phyloP scores from a whole-genome alignment of 352 stramenopile genomes.

The Halophytophthora batemanensis region DNA sequence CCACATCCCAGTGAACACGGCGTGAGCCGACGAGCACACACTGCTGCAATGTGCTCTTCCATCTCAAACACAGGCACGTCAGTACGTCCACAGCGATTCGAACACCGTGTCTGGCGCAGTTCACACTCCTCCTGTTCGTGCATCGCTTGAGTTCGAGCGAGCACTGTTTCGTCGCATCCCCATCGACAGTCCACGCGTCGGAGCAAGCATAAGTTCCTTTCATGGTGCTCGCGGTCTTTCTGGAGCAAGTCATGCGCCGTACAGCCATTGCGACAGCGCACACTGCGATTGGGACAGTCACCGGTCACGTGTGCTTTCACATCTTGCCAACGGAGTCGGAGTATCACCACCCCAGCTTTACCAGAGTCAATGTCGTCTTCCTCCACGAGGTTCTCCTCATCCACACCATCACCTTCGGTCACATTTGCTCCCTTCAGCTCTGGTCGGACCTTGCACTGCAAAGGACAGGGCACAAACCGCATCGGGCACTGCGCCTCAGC shows the following conservation, averaged over 20 bases:
- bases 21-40: conserved; percentile 34
- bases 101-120: conserved; percentile 40
- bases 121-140: conserved; percentile 63
- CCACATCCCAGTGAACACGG: conserved; percentile 48
- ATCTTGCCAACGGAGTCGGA: conserved; percentile 32
- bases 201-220: conserved; percentile 37
- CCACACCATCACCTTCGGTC: neutral
- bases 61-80: conserved; percentile 32
- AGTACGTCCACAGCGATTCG: conserved; percentile 44
- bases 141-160: conserved; percentile 31
- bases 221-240: conserved; percentile 45
- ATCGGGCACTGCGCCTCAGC: conserved; percentile 34
- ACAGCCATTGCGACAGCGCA: conserved; percentile 75
- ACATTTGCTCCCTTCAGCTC: neutral
- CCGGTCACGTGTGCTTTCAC: conserved; percentile 45
- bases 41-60: conserved; percentile 31
- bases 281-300: conserved; percentile 41
- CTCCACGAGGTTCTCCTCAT: too few species aligned
- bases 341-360: neutral
- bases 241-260: conserved; percentile 31
- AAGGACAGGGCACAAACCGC: conserved; percentile 51
- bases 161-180: conserved; percentile 48
- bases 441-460: conserved; percentile 24
- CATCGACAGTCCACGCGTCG: conserved; percentile 59
- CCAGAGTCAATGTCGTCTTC: too few species aligned